These are phyloP conservation scores for Coemansia brasiliensis DNA, from an alignment of 192 early-diverging fungal genomes.

Conservation along the genomic window DNA sequence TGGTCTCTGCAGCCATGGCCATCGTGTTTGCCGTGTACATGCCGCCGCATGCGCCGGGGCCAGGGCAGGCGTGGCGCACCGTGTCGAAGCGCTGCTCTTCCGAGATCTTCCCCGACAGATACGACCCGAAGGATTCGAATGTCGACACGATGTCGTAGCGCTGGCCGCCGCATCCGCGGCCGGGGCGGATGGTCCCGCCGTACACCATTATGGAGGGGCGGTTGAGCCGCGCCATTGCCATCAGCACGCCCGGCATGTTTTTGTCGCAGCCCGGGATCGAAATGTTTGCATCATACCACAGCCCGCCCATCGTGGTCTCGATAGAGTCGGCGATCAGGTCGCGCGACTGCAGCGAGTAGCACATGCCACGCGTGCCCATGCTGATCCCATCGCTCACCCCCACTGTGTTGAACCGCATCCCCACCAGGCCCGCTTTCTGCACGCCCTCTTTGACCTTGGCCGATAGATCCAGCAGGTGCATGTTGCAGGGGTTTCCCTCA, in stretches of 20 bases:
- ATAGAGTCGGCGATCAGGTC: slow-evolving; percentile 99
- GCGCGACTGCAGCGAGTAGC: slow-evolving; percentile 92
- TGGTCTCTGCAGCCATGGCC: slow-evolving; percentile 94
- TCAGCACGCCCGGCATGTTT: slow-evolving; percentile 98
- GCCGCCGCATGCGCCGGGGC: slow-evolving; percentile 97
- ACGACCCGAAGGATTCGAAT: slow-evolving; percentile 95
- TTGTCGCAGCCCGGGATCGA: slow-evolving; percentile 91
- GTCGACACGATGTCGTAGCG: slow-evolving; percentile 93
- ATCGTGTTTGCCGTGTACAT: slow-evolving; percentile 99
- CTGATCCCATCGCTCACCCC: slow-evolving; percentile 97
- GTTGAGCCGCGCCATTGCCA: slow-evolving; percentile 95
- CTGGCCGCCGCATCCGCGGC: slow-evolving; percentile 58
- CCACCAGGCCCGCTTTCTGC: slow-evolving; percentile 81
- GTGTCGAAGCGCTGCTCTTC: slow-evolving; percentile 82
- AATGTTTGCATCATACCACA: slow-evolving; percentile 99
- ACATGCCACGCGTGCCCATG: slow-evolving; percentile 97
- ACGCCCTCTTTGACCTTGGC: slow-evolving; percentile 92
- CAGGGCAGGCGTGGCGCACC: slow-evolving; percentile 74
- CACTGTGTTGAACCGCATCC: slow-evolving; percentile 97
- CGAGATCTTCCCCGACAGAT: slow-evolving; percentile 84
- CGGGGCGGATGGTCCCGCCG: slow-evolving; percentile 94
- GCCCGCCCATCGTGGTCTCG: slow-evolving; percentile 96
- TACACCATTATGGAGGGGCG: slow-evolving; percentile 98
- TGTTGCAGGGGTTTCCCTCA: slow-evolving; percentile 99
- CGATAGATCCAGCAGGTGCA: slow-evolving; percentile 93